Conservation (phyloP, 257 asterid species). For the Plectranthus barbatus region DNA sequence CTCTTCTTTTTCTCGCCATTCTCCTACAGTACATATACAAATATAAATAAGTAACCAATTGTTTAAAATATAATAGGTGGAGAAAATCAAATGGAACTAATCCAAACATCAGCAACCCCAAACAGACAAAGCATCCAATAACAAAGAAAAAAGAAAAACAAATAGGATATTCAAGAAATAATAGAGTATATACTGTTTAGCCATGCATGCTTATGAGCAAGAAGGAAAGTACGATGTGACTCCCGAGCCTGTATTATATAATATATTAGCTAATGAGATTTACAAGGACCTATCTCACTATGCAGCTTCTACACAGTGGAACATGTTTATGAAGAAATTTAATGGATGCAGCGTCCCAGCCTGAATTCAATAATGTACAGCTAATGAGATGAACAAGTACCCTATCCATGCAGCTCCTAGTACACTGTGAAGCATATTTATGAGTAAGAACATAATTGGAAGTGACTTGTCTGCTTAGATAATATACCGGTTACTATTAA, state of each 20-base stretch:
- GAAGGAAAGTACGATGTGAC: neutral
- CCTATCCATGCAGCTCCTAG: no score
- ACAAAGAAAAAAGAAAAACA: neutral
- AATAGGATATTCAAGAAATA: neutral
- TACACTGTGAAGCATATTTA: no score
- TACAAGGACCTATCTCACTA: neutral
- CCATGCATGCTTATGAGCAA: neutral
- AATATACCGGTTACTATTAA: no score
- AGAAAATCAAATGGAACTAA: neutral
- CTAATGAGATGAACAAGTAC: neutral
- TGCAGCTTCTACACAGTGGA: neutral
- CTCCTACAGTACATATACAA: slow-evolving; percentile 25
- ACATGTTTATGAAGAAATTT: neutral
- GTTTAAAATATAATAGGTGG: neutral
- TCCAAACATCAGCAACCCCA: neutral
- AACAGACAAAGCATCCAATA: neutral
- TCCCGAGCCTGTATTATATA: neutral
- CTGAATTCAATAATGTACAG: neutral
- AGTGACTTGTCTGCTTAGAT: no score
- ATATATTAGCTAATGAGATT: neutral
- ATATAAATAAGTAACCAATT: slow-evolving; percentile 15
- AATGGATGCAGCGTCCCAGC: neutral
- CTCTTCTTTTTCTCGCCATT: slow-evolving; percentile 70
- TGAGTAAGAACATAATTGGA: no score
- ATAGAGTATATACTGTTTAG: neutral